Evolutionary conservation across 257 asterid species (phyloP), one percentile per base, ranked within the genome.

Genomic region (Mitragyna speciosa): DNA sequence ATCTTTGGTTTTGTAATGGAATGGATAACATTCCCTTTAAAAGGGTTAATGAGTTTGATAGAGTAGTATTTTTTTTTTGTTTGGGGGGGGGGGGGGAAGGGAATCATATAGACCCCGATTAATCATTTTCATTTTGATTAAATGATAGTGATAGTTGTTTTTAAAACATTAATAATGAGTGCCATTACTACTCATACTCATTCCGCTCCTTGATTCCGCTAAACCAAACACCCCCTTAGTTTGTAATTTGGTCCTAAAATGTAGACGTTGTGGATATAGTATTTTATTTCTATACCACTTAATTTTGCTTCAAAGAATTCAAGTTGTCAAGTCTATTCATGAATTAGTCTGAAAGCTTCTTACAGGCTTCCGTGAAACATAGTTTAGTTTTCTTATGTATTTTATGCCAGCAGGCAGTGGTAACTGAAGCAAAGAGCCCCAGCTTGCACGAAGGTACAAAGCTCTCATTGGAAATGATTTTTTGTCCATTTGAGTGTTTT

Each of bases 391-490:
- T 74, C 33, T 66, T 10, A 71, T 72, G 68, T 30, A 30, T 67
- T 63, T 83, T 41, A 24, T 73, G 80, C 47, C 80, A 79, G 79
- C 93, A 95, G 98, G 97, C 98, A 82, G 98, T 85, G 85, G 86
- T 93, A 82, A 77, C 84, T 71, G 98, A 89, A 80, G 95, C 88
- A 79, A 90, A 87, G 83, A 89, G 84, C 82, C 61, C 85, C 76
- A 70, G 78, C 45, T 86, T 30, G 73, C 89, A 47, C 52, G 89
- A 84, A 87, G 98, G 98, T 93, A 84, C 51, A 61, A 28, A 7
- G 72, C 52, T 83, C 68, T 80, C 56, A 31, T 63, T 15, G 28
- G 45, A 56, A 41, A 8, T 71, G 68, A 48, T 39, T 75, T 67
- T 81, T 22, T 70, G 67, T 76, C 72, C 61, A 12, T 52, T 67